Conservation (phyloP, 768 basidiomycete species). For the Kwoniella dendrophila region DNA sequence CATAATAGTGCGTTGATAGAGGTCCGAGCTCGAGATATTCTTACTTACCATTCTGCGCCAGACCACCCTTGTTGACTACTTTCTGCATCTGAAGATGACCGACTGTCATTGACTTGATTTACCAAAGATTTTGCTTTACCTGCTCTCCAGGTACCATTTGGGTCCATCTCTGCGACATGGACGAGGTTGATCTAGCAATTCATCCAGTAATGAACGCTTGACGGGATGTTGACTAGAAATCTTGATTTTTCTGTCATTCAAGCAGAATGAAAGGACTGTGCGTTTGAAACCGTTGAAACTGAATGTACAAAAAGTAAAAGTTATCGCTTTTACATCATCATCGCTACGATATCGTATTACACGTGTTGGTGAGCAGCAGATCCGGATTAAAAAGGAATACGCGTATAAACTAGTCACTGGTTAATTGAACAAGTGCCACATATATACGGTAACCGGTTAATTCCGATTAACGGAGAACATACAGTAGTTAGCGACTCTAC, state of each 20-base stretch:
- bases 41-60: slow-evolving; percentile 43
- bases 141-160: slow-evolving; percentile 3
- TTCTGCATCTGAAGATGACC: slow-evolving; percentile 39
- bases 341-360: not conserved
- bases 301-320: too few species aligned
- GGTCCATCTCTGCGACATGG: not conserved
- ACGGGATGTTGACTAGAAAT: too few species aligned
- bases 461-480: slow-evolving; percentile 1
- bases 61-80: slow-evolving; percentile 46
- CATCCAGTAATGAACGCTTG: too few species aligned
- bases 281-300: too few species aligned
- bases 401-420: not conserved
- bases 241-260: too few species aligned
- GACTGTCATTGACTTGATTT: slow-evolving; percentile 3
- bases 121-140: not conserved
- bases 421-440: not conserved
- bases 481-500: not conserved
- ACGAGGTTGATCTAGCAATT: too few species aligned
- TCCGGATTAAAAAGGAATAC: slow-evolving; percentile 1
- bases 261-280: too few species aligned
- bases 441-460: slow-evolving; percentile 2
- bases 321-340: too few species aligned
- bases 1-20: not conserved
- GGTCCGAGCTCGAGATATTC: not conserved
- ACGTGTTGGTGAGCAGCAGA: not conserved